Base-by-base conservation (phyloP, 2,329 filamentous ascomycete genomes). In the Berkeleyomyces basicola region DNA sequence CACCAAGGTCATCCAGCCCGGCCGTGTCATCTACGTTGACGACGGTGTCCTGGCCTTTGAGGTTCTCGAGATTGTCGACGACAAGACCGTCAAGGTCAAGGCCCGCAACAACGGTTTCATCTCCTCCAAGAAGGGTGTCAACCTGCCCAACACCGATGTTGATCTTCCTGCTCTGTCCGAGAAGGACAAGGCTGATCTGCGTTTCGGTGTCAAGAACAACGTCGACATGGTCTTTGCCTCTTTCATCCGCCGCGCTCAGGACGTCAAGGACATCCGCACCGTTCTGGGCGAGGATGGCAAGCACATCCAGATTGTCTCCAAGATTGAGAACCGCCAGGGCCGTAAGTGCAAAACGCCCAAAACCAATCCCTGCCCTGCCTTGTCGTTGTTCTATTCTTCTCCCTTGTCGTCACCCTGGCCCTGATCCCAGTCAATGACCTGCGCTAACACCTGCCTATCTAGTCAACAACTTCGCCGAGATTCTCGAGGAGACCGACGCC, bases 321-420 rank as follows among this genome's bases (percentile, higher is more conserved):
- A 99, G 87, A 96, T 99, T 69, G 93, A 99, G 84, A 99, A 99
- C 82, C 89, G 96, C 76, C 93, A 99, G 78, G 93, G 93, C 77
- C 88, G 64, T 49, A 63, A 65, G 57, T 66, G 23, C 44, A 36
- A 33, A 11, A 6, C 23, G 16, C 47, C 9, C 16, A 1, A 16
- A 51, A 51, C 23, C 40, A 7, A 42, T 44, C n/a, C 58, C 14
- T 46, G 11, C 39, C 9, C 39, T 37, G 14, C 14, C 11, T 11
- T 16, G 51, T 58, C 42, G 14, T 16, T 39, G 7, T 10, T 39
- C 42, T 42, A 36, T n/a, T 59, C 23, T 44, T 43, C 43, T 46
- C 43, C 43, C 14, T 59, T 46, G 6, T 3, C 16, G 9, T 42
- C 58, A 58, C 53, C 61, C 61, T 59, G 14, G 10, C 58, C 43